A percentile compares a stretch with the other conserved stretches of the same genome.
phyloP scores from a whole-genome alignment of 768 basidiomycete genomes.

The Fibroporia radiculosa region DNA sequence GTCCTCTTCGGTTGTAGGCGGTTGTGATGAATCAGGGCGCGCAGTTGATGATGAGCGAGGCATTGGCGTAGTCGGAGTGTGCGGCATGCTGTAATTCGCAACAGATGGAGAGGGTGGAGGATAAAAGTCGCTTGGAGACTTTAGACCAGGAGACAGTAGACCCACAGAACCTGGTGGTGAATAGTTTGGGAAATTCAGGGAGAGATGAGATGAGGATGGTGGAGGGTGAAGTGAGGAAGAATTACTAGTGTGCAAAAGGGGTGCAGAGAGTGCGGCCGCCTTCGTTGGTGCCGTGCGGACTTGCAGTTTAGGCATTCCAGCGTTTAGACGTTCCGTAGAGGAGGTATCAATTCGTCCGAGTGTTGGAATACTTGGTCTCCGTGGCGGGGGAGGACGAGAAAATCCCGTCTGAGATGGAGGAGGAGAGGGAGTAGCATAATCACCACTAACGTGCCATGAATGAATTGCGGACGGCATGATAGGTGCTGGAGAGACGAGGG shows the following conservation, averaged over 20 bases:
- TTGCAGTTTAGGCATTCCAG: constrained; percentile 48
- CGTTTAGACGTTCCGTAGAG: constrained; percentile 42
- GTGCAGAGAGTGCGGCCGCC: constrained; percentile 49
- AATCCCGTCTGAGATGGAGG: constrained; percentile 59
- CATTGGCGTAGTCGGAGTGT: constrained; percentile 27
- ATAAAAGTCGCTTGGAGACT: constrained; percentile 21
- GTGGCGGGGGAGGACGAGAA: constrained; percentile 39
- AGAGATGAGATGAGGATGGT: constrained; percentile 54
- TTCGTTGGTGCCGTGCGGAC: constrained; percentile 51
- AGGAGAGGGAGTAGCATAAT: constrained; percentile 44
- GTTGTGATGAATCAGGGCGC: constrained; percentile 51
- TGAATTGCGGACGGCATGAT: constrained; percentile 44
- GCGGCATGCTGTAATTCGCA: constrained; percentile 26
- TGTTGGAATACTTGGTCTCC: constrained; percentile 57
- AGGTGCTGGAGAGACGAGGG: constrained; percentile 41
- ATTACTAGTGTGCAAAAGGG: constrained; percentile 6
- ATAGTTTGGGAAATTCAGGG: constrained; percentile 50
- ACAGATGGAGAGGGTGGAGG: constrained; percentile 25
- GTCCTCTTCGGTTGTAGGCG: constrained; percentile 47
- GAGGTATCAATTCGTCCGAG: constrained; percentile 56
- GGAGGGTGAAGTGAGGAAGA: constrained; percentile 16
- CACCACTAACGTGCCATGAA: constrained; percentile 32
- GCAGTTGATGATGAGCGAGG: constrained; percentile 60
- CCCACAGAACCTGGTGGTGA: constrained; percentile 48
- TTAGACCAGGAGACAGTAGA: constrained; percentile 25